Percentiles rank a stretch among this genome's conserved stretches.
These are phyloP conservation scores for Chlorophyllum brunneum DNA, from an alignment of 768 basidiomycete species.

Conservation along the genomic window DNA sequence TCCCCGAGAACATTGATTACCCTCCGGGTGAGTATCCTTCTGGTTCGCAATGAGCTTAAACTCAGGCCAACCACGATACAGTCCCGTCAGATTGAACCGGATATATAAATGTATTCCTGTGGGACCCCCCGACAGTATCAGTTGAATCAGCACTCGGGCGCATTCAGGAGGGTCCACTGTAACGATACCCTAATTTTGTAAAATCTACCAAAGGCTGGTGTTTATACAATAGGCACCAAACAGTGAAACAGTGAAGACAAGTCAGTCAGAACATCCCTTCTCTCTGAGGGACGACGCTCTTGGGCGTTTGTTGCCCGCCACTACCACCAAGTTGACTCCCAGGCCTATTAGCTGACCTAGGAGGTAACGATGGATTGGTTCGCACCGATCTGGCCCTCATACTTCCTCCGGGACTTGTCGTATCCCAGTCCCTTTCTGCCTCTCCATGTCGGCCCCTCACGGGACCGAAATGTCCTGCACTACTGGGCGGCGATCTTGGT, in stretches of 20 bases:
- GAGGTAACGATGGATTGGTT: constrained; percentile 38
- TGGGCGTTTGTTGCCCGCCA: constrained; percentile 31
- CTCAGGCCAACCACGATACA: neutral
- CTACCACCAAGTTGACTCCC: constrained; percentile 43
- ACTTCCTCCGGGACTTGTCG: constrained; percentile 31
- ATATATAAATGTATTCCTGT: too few relatives aligned
- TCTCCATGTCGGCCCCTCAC: constrained; percentile 16
- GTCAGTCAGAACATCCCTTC: constrained; percentile 58
- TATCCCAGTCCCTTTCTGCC: constrained; percentile 20
- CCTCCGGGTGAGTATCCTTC: constrained; percentile 43
- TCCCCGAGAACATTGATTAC: constrained; percentile 36
- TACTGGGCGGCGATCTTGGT: constrained; percentile 12
- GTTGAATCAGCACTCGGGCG: too few relatives aligned
- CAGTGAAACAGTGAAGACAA: neutral
- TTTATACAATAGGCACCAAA: neutral
- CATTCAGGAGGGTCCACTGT: too few relatives aligned
- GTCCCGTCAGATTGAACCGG: neutral
- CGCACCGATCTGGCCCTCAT: constrained; percentile 37
- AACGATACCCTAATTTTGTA: too few relatives aligned
- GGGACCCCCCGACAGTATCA: too few relatives aligned
- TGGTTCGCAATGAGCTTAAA: neutral
- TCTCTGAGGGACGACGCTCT: constrained; percentile 48
- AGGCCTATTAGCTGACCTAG: constrained; percentile 61
- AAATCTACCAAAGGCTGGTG: too few relatives aligned
- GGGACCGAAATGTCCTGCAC: constrained; percentile 3